These are phyloP conservation scores for Lasiosphaeris hirsuta DNA, from an alignment of 495 filamentous ascomycete genomes.

Conservation along the genomic window DNA sequence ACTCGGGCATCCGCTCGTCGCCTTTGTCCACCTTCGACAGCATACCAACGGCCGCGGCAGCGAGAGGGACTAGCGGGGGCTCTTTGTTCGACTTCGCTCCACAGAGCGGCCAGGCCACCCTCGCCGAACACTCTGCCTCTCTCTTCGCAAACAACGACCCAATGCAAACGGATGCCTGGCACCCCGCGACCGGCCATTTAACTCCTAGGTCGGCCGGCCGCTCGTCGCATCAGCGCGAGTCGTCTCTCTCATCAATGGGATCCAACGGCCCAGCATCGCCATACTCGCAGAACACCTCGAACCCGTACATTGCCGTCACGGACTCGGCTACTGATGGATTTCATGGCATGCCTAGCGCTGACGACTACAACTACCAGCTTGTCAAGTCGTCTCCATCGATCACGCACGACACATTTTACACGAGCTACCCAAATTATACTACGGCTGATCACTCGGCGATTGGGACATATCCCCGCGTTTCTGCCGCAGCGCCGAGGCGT, in stretches of 20 bases:
- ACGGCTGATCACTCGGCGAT: conserved; percentile 18
- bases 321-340: conserved; percentile 39
- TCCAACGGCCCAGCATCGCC: conserved; percentile 54
- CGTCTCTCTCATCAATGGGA: conserved; percentile 54
- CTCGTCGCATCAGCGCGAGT: conserved; percentile 51
- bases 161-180: conserved; percentile 47
- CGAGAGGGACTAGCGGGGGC: conserved; percentile 25
- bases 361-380: conserved; percentile 42
- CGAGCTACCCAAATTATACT: conserved; percentile 28
- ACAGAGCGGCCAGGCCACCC: conserved; percentile 25
- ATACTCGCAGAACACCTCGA: conserved; percentile 48
- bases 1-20: conserved; percentile 22
- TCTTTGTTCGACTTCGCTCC: conserved; percentile 30
- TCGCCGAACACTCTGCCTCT: conserved; percentile 25
- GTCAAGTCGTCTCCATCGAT: conserved; percentile 32
- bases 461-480: conserved; percentile 24
- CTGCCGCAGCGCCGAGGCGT: conserved; percentile 29
- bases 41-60: conserved; percentile 30
- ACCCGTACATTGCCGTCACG: conserved; percentile 51
- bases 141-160: conserved; percentile 27
- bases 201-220: conserved; percentile 39
- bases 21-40: conserved; percentile 43
- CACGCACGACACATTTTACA: conserved; percentile 34
- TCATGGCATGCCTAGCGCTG: conserved; percentile 33
- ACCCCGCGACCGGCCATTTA: conserved; percentile 33